Base-by-base conservation (phyloP, 164 flowering plant genomes). In the Vitis rotundifolia region DNA sequence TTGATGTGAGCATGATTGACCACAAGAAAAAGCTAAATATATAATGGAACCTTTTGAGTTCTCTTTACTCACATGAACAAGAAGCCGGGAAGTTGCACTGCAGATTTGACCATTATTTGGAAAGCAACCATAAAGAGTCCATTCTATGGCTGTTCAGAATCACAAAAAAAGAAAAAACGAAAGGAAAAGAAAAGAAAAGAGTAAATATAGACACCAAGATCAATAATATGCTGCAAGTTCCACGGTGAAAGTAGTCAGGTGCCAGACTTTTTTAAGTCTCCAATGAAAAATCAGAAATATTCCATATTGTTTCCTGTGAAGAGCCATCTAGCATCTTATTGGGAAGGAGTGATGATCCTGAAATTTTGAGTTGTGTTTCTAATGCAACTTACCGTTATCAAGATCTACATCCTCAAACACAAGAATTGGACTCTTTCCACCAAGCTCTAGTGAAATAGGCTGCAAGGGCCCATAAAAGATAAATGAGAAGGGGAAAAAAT, bases 81-180 rank as follows among this genome's bases (percentile, higher is more conserved):
- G 59, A 64, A 96, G 94, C 48, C 99, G 94, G 67, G 99, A 96
- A 53, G 99, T 96, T 56, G 98, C 97, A 78, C 99, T 93, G 86
- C 99, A 96, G 53, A 96, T 96, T 76, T 96, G 99, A 63, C 99
- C 99, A 85, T 91, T 96, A 70, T 97, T 93, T 97, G 97, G 91
- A 77, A 93, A 96, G 88, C 93, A 88, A 68, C 99, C 99, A 80
- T 91, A 96, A 14, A 74, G 53, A 52, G 93, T 81, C 99, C 99
- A 96, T 72, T 96, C 99, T 68, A 87, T 97, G 82, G 99, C 99
- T 96, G 86, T 69, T 67, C 49, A 37, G 51, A 76, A 58, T 26
- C 55, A 73, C 11, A 71, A 3, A 22, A 22, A 22, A 22, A 37
- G 44, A 37, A 37, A 37, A 37, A 37, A 37, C 2, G 37, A 31